Conservation (phyloP, 768 basidiomycete species). For the Suillus sp. region DNA sequence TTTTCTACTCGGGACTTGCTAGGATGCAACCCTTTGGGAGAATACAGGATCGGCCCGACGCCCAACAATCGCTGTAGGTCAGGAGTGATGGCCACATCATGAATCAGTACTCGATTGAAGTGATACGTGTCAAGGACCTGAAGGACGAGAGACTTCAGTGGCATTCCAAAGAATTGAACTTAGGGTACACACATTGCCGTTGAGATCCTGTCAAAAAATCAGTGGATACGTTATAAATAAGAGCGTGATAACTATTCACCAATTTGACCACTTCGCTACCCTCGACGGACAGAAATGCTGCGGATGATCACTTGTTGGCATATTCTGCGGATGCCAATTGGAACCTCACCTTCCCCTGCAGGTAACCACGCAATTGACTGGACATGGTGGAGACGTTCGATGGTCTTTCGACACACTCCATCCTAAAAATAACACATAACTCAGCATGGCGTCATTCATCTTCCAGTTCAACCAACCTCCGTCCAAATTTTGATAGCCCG, state of each 20-base stretch:
- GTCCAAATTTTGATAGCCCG: slow-evolving; percentile 75
- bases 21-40: slow-evolving; percentile 62
- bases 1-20: slow-evolving; percentile 73
- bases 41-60: slow-evolving; percentile 67
- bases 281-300: slow-evolving; percentile 75
- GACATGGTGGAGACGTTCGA: slow-evolving; percentile 55
- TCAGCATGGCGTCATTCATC: too few species aligned
- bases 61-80: slow-evolving; percentile 65
- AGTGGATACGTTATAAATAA: slow-evolving; percentile 12
- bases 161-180: neutral
- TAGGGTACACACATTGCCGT: slow-evolving; percentile 49
- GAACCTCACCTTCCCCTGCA: slow-evolving; percentile 51
- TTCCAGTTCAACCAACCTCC: slow-evolving; percentile 41
- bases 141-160: slow-evolving; percentile 2
- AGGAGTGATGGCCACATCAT: slow-evolving; percentile 71
- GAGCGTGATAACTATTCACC: slow-evolving; percentile 37
- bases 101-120: slow-evolving; percentile 63
- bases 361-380: slow-evolving; percentile 74
- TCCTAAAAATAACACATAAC: slow-evolving; percentile 41
- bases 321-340: neutral
- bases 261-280: slow-evolving; percentile 60
- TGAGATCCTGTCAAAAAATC: slow-evolving; percentile 47
- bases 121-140: slow-evolving; percentile 59
- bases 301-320: neutral
- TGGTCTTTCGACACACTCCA: slow-evolving; percentile 67